These are phyloP conservation scores for Axilococcus clingmanii DNA, from an alignment of 139 green algal species.

Conservation along the genomic window DNA sequence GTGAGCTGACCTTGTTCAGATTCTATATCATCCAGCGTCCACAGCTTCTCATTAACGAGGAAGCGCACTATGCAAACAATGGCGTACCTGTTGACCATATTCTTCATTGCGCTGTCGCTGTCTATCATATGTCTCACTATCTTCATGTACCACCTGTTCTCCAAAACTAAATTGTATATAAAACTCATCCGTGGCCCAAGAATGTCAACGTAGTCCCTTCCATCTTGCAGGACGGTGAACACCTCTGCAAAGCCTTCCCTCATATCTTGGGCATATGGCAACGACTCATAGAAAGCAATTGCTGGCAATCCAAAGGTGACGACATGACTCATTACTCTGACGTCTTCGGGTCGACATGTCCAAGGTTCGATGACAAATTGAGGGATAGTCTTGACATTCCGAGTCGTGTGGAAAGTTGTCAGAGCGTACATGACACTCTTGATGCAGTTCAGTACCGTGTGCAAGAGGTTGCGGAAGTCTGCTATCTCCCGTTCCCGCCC, in stretches of 20 bases:
- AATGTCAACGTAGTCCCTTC: slow-evolving; percentile 79
- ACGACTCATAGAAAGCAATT: slow-evolving; percentile 5
- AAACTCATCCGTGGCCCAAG: slow-evolving; percentile 46
- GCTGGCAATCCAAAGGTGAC: slow-evolving; percentile 8
- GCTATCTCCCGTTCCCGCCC: slow-evolving; percentile 2
- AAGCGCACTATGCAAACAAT: slow-evolving; percentile 15
- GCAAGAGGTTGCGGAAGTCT: slow-evolving; percentile 17
- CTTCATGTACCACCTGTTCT: slow-evolving; percentile 37
- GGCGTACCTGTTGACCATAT: slow-evolving; percentile 21
- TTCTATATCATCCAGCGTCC: slow-evolving; percentile 52
- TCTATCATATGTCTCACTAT: slow-evolving; percentile 27
- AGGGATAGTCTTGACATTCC: slow-evolving; percentile 12
- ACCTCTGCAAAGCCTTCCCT: slow-evolving; percentile 70
- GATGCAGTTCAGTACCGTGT: slow-evolving; percentile 37
- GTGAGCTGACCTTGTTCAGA: slow-evolving; percentile 20
- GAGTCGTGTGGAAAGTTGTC: slow-evolving; percentile 30
- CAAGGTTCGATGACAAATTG: slow-evolving; percentile 20
- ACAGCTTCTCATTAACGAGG: slow-evolving; percentile 11
- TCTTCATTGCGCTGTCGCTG: slow-evolving; percentile 8
- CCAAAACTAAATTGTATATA: slow-evolving; percentile 40
- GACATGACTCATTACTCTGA: slow-evolving; percentile 19
- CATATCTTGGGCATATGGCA: slow-evolving; percentile 24
- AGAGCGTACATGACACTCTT: slow-evolving; percentile 22
- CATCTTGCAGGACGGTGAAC: slow-evolving; percentile 70
- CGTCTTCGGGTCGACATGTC: slow-evolving; percentile 10